These are phyloP conservation scores for Neurospora sp. DNA, from an alignment of 495 filamentous ascomycete species.

Conservation along the genomic window DNA sequence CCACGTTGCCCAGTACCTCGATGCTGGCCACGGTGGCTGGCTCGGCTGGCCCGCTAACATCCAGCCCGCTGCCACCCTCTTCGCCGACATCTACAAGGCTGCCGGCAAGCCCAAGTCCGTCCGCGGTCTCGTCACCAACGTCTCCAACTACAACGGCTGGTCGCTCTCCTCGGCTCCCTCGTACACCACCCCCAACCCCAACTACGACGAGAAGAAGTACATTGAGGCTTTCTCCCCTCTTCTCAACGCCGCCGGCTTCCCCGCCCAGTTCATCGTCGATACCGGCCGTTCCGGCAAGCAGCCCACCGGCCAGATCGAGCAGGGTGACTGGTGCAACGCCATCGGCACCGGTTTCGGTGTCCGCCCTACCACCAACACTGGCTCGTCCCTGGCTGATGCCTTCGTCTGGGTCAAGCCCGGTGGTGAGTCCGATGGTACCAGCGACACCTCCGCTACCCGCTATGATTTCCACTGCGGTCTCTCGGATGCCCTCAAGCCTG, in stretches of 20 bases:
- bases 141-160: conserved; percentile 70
- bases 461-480: conserved; percentile 66
- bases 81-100: conserved; percentile 53
- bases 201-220: conserved; percentile 62
- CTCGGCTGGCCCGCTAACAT: conserved; percentile 76
- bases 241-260: conserved; percentile 50
- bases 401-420: conserved; percentile 84
- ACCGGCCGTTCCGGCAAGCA: conserved; percentile 59
- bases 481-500: conserved; percentile 48
- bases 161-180: conserved; percentile 19
- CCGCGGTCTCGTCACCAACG: conserved; percentile 69
- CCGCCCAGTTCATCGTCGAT: conserved; percentile 64
- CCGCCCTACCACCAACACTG: conserved; percentile 55
- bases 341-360: conserved; percentile 64
- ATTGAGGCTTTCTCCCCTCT: conserved; percentile 56
- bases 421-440: conserved; percentile 72
- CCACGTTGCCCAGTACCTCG: conserved; percentile 76
- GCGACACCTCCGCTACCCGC: conserved; percentile 46
- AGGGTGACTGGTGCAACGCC: conserved; percentile 85
- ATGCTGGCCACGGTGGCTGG: conserved; percentile 75
- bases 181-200: conserved; percentile 38
- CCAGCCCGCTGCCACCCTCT: conserved; percentile 55
- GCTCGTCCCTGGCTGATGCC: conserved; percentile 53
- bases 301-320: conserved; percentile 47
- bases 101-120: conserved; percentile 55